These are phyloP conservation scores for Penicillium bialowiezense DNA, from an alignment of 495 filamentous ascomycete species.

Conservation along the genomic window DNA sequence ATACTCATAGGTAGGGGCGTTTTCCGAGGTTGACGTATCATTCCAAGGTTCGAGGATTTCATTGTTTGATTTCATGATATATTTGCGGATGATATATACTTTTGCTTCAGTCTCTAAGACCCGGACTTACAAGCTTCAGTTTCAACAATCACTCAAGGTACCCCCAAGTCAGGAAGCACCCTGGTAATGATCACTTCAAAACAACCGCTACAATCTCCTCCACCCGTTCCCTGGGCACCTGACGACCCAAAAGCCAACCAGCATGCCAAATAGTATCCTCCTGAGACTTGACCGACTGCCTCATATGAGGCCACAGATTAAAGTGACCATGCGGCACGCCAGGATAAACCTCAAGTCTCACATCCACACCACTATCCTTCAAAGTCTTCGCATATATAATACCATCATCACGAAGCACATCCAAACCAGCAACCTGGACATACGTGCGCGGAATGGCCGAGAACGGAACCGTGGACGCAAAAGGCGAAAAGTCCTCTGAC, in stretches of 20 bases:
- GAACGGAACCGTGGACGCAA: slow-evolving; percentile 4
- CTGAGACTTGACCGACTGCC: neutral
- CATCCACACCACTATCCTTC: slow-evolving; percentile 31
- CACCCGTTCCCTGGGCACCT: neutral
- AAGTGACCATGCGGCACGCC: slow-evolving; percentile 43
- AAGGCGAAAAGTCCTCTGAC: slow-evolving; percentile 13
- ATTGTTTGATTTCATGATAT: no score
- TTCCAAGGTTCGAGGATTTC: no score
- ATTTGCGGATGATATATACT: no score
- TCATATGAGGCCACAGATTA: neutral
- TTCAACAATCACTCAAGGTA: no score
- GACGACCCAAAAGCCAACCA: slow-evolving; percentile 1
- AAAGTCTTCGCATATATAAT: slow-evolving; percentile 35
- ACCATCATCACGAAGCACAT: slow-evolving; percentile 39
- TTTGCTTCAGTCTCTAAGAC: no score
- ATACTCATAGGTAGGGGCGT: no score
- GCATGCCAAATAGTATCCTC: slow-evolving; percentile 3
- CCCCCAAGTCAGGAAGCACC: no score
- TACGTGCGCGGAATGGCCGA: slow-evolving; percentile 32
- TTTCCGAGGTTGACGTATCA: no score
- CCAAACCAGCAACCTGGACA: slow-evolving; percentile 38
- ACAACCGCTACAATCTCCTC: neutral
- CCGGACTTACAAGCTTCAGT: no score
- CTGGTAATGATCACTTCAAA: neutral
- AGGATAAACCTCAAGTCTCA: slow-evolving; percentile 38